Conservation (phyloP, 768 basidiomycete genomes). For the Serendipita sp. region DNA sequence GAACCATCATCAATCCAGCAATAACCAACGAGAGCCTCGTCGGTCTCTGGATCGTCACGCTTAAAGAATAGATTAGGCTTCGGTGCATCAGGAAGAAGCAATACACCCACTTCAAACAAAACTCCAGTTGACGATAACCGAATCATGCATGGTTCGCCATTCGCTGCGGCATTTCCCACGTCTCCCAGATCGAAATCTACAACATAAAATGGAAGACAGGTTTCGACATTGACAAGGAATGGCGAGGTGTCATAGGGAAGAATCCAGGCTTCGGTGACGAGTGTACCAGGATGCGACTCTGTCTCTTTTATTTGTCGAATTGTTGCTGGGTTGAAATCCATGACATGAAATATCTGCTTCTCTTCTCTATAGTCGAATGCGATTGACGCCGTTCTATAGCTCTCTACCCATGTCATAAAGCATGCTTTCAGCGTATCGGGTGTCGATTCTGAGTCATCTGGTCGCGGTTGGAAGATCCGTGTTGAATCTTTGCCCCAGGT, state of each 20-base stretch:
- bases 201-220: constrained; percentile 1
- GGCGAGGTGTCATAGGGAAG: not conserved
- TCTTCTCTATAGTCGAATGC: not conserved
- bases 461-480: constrained; percentile 1
- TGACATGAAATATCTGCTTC: not conserved
- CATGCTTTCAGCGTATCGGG: not conserved
- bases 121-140: not conserved
- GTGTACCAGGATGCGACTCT: not conserved
- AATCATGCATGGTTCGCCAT: constrained; percentile 1
- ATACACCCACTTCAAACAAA: not conserved
- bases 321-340: not conserved
- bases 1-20: constrained; percentile 3
- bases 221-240: not conserved
- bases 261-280: not conserved
- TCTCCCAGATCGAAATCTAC: constrained; percentile 1
- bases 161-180: not conserved
- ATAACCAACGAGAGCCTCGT: not conserved
- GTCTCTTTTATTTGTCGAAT: not conserved
- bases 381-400: not conserved
- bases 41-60: not conserved
- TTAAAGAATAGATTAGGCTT: not conserved
- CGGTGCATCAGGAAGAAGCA: not conserved
- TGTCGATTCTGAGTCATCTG: not conserved
- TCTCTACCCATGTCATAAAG: constrained; percentile 5
- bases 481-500: not conserved